Percentiles rank a stretch among this genome's conserved stretches.
Conservation (phyloP, 345 rosid species). For the Corymbia maculata region DNA sequence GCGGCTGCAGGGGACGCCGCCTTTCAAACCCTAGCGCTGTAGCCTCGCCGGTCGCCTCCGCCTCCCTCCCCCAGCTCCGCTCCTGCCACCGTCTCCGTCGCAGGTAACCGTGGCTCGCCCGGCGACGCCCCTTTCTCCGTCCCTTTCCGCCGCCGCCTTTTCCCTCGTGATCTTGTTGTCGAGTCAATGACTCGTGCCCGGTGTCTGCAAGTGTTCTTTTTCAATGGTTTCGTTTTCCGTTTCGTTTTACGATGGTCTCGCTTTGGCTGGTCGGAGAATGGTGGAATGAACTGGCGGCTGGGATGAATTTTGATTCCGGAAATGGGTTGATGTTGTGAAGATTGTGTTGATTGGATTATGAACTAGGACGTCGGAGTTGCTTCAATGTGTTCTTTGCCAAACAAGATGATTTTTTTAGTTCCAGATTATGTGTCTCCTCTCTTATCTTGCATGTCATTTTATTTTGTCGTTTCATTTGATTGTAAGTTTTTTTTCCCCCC, state of each 20-base stretch:
- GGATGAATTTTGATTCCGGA: background rate
- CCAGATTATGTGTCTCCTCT: background rate
- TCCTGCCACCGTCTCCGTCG: background rate
- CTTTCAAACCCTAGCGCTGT: background rate
- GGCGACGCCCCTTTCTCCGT: background rate
- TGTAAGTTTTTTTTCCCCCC: background rate
- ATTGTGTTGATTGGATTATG: background rate
- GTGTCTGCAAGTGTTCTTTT: background rate
- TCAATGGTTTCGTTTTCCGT: background rate
- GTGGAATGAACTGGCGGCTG: background rate
- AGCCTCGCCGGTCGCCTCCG: background rate
- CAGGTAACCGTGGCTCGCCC: background rate
- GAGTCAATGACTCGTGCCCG: background rate
- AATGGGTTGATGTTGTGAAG: background rate
- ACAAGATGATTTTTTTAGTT: background rate
- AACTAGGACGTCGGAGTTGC: background rate
- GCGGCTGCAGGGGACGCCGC: background rate
- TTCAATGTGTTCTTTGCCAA: no score
- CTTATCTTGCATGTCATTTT: background rate
- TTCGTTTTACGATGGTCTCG: fast-evolving
- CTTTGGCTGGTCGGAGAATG: background rate
- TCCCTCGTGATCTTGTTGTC: background rate
- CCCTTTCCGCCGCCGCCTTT: background rate
- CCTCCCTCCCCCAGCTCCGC: no score
- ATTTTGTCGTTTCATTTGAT: background rate